phyloP scores from a whole-genome alignment of 1,284 basidiomycete genomes.

The Gomphus bonarii region DNA sequence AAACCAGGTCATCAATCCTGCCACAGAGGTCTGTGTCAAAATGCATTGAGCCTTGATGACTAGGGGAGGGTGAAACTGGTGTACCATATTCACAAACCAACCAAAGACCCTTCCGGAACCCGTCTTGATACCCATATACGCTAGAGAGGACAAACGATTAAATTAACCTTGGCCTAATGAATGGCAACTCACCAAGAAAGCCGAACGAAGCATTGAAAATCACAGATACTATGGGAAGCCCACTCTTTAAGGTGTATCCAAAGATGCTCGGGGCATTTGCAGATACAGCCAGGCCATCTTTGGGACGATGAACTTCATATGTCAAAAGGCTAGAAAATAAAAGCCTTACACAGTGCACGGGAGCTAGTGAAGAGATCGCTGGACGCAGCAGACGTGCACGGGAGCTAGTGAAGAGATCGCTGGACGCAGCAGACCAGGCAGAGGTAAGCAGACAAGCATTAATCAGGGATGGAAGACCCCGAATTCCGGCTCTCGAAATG shows the following conservation, averaged over 20 bases:
- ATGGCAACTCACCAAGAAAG: constrained; percentile 37
- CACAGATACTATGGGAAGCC: constrained; percentile 70
- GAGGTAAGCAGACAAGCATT: constrained; percentile 81
- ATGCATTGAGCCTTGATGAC: constrained; percentile 11
- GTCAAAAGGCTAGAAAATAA: background rate
- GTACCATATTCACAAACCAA: constrained; percentile 64
- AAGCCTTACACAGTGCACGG: constrained; percentile 55
- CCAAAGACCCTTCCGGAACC: constrained; percentile 62
- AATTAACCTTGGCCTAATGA: no score
- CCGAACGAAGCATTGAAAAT: constrained; percentile 60
- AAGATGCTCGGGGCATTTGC: constrained; percentile 77
- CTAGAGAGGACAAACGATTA: constrained; percentile 17
- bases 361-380: constrained; percentile 78
- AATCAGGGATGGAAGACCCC: constrained; percentile 62
- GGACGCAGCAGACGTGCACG: constrained; percentile 78
- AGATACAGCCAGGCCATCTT: constrained; percentile 66
- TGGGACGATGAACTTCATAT: background rate
- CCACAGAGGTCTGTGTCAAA: constrained; percentile 36
- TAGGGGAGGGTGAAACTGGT: background rate
- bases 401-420: constrained; percentile 77
- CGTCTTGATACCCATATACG: constrained; percentile 46
- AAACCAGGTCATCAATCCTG: constrained; percentile 74
- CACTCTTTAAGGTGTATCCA: constrained; percentile 50
- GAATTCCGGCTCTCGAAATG: constrained; percentile 64
- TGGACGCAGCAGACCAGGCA: constrained; percentile 80